Conservation (phyloP, 768 basidiomycete species). For the Dioszegia hungarica region DNA sequence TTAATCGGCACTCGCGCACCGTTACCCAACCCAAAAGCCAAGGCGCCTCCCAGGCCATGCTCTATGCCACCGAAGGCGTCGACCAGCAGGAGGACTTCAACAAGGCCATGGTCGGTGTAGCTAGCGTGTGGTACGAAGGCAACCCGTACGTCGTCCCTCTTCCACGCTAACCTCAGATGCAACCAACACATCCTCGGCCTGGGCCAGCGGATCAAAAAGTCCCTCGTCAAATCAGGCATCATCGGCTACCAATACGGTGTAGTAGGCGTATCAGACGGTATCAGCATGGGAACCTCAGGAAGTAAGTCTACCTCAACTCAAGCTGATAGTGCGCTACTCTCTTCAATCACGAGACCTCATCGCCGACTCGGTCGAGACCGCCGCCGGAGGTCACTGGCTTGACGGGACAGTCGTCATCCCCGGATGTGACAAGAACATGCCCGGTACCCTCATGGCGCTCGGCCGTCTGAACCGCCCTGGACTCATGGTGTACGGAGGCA, state of each 20-base stretch:
- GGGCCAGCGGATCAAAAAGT: constrained; percentile 79
- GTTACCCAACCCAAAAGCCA: constrained; percentile 91
- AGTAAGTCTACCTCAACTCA: constrained; percentile 61
- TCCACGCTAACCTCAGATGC: constrained; percentile 68
- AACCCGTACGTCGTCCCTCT: constrained; percentile 31
- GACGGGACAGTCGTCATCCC: constrained; percentile 97
- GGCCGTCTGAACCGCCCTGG: constrained; percentile 93
- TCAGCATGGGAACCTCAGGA: constrained; percentile 92
- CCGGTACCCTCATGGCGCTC: constrained; percentile 96
- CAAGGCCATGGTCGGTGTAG: constrained; percentile 96
- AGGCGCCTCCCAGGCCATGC: constrained; percentile 95
- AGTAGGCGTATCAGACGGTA: constrained; percentile 95
- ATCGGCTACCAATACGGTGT: constrained; percentile 98
- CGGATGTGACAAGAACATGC: constrained; percentile 99
- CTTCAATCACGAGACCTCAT: constrained; percentile 96
- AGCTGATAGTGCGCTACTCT: constrained; percentile 55
- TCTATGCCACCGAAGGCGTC: constrained; percentile 96
- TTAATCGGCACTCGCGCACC: constrained; percentile 67
- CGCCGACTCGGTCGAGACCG: constrained; percentile 93
- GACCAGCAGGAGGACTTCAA: constrained; percentile 73
- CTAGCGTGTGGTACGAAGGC: constrained; percentile 74
- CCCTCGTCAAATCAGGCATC: constrained; percentile 62
- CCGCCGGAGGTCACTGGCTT: constrained; percentile 93
- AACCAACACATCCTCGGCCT: constrained; percentile 87
- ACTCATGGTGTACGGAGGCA: constrained; percentile 96